Base-by-base conservation (phyloP, 805 yeast species). In the Tetrapisispora namnaoensis region DNA sequence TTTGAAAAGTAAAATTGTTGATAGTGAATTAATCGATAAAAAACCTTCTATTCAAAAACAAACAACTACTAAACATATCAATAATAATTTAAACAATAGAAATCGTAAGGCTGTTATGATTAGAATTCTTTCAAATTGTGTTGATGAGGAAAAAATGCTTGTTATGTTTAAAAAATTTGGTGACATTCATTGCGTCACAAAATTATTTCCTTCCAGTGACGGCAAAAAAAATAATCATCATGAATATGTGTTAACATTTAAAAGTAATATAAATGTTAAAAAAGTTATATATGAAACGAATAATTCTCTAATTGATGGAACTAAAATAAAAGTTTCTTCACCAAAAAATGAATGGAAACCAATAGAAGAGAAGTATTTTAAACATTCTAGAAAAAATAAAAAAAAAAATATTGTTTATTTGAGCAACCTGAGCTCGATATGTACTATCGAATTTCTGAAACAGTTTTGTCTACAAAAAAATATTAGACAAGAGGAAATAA, bases 371-470 rank as follows among this genome's bases (percentile, higher is more conserved):
- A 42, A 4, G 11, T 16, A 16, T 18, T 4, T 6, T 16, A 17
- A 13, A 18, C 14, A 18, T 20, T n/a, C 13, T 2, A 42, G 30
- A 18, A 42, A 42, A 14, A 30, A 30, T 30, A 32, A 32, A 14
- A 32, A 32, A 30, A 9, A 18, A 13, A 38, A 18, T n/a, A 52
- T 50, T 1, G 48, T 65, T 2, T 58, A 52, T 30, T 47, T 66
- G 27, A 53, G 53, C 8, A 62, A 62, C 38, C 47, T 65, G 28
- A 62, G 67, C 44, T 49, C 57, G 16, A 50, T 62, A 34, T 62
- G 68, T 37, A 61, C 58, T 20, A 54, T 55, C 20, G 57, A 57
- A 40, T 65, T 65, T 52, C 40, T 66, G 27, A 30, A 45, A n/a
- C 54, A 53, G 18, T 36, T 63, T 24, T 62, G 63, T 45, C 37